Conservation (phyloP, 75 land plant species). For the Isoetes taiwanensis region DNA sequence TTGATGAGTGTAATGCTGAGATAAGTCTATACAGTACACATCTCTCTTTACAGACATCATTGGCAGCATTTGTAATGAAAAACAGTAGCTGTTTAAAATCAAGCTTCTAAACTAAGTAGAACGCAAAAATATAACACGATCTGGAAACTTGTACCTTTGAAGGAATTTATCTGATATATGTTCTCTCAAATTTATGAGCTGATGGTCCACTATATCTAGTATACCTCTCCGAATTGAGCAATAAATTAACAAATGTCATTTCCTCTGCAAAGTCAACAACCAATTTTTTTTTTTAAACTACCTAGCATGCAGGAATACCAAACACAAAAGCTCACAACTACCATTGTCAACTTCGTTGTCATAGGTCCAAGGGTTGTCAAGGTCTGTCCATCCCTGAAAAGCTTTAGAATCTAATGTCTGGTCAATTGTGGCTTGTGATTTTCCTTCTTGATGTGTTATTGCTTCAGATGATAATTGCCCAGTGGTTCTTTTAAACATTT, state of each 20-base stretch:
- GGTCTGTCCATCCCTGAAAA: constrained; percentile 66
- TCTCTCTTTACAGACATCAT: constrained; percentile 53
- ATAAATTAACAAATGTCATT: constrained; percentile 88
- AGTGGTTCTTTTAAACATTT: constrained; percentile 31
- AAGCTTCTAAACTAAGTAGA: no score
- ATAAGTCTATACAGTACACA: constrained; percentile 72
- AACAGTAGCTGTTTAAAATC: no score
- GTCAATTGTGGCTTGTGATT: constrained; percentile 69
- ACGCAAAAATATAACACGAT: no score
- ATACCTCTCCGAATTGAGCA: constrained; percentile 76
- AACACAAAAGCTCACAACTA: constrained; percentile 10
- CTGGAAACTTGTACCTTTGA: constrained; percentile 26
- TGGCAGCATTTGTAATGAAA: no score
- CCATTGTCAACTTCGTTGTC: constrained; percentile 67
- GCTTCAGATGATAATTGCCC: constrained; percentile 29
- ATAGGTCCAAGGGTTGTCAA: constrained; percentile 90
- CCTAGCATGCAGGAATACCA: not conserved
- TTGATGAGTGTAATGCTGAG: constrained; percentile 86
- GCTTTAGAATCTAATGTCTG: constrained; percentile 63
- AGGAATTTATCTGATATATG: constrained; percentile 31
- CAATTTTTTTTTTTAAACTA: not conserved
- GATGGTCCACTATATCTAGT: constrained; percentile 90
- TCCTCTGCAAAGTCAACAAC: constrained; percentile 41
- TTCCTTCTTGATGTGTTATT: constrained; percentile 75
- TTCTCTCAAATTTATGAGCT: constrained; percentile 82